phyloP scores from a whole-genome alignment of 2,329 filamentous ascomycete genomes.

The Calcarisporium arbuscula region DNA sequence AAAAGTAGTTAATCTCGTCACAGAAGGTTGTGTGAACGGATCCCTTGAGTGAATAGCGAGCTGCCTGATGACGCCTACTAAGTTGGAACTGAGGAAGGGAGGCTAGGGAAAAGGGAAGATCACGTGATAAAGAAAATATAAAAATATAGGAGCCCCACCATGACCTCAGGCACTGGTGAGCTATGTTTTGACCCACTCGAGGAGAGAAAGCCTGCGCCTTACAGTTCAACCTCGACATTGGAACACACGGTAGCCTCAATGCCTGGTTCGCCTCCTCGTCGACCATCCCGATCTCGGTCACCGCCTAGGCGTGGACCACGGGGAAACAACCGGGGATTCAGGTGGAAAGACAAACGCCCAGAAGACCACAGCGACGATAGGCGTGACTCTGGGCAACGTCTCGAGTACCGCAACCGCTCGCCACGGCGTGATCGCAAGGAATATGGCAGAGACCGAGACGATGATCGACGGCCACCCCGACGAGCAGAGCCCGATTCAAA shows the following conservation, averaged over 20 bases:
- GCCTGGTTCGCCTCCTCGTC: slow-evolving; percentile 15
- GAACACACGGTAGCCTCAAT: no score
- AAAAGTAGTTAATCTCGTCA: no score
- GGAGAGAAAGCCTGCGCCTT: slow-evolving; percentile 1
- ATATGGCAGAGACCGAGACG: slow-evolving; percentile 22
- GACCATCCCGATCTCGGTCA: slow-evolving; percentile 19
- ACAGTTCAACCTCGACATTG: neutral
- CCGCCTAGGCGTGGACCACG: slow-evolving; percentile 17
- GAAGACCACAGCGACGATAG: slow-evolving; percentile 37
- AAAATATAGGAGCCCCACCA: no score
- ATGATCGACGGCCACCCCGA: slow-evolving; percentile 17
- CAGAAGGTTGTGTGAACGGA: no score
- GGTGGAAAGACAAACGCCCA: slow-evolving; percentile 51
- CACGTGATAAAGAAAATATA: no score
- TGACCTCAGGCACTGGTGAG: no score
- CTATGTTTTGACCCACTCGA: no score
- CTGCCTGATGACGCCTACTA: no score
- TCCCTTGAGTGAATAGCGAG: no score
- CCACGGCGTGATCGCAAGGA: slow-evolving; percentile 16
- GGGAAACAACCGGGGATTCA: slow-evolving; percentile 40
- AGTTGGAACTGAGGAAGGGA: no score
- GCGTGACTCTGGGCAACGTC: slow-evolving; percentile 24
- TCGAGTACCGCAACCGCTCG: slow-evolving; percentile 40
- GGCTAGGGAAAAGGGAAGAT: no score
- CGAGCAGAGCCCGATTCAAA: slow-evolving; percentile 23